phyloP scores from a whole-genome alignment of 305 asterid species.

The Fraxinus ornus region DNA sequence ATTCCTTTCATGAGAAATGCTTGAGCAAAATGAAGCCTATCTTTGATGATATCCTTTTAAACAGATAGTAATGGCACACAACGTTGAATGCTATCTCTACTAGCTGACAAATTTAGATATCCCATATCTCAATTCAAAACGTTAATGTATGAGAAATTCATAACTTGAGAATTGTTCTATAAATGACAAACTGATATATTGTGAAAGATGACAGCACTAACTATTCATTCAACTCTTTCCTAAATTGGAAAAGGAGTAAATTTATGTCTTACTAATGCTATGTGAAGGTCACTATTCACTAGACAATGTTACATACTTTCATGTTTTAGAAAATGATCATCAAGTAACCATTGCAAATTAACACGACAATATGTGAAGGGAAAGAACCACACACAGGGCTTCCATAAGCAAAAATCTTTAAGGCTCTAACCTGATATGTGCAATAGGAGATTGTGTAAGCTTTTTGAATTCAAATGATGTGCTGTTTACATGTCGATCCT shows the following conservation, averaged over 20 bases:
- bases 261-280: not conserved
- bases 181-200: not conserved
- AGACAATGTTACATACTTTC: not conserved
- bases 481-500: slow-evolving; percentile 27
- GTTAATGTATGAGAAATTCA: not conserved
- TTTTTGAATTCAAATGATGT: slow-evolving; percentile 32
- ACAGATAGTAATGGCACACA: not conserved
- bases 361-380: not conserved
- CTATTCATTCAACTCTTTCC: not conserved
- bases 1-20: not conserved
- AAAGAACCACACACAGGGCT: not conserved
- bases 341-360: not conserved
- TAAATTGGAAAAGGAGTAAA: not conserved
- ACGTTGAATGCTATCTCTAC: not conserved
- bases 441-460: slow-evolving; percentile 29
- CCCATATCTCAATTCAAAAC: not conserved
- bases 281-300: not conserved
- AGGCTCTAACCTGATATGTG: slow-evolving; percentile 44
- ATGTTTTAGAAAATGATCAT: not conserved
- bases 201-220: not conserved
- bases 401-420: not conserved
- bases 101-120: not conserved
- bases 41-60: not conserved
- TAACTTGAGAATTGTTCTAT: not conserved
- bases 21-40: not conserved